Evolutionary conservation across 768 basidiomycete genomes (phyloP).

Genomic region (Suillus hirtellus): DNA sequence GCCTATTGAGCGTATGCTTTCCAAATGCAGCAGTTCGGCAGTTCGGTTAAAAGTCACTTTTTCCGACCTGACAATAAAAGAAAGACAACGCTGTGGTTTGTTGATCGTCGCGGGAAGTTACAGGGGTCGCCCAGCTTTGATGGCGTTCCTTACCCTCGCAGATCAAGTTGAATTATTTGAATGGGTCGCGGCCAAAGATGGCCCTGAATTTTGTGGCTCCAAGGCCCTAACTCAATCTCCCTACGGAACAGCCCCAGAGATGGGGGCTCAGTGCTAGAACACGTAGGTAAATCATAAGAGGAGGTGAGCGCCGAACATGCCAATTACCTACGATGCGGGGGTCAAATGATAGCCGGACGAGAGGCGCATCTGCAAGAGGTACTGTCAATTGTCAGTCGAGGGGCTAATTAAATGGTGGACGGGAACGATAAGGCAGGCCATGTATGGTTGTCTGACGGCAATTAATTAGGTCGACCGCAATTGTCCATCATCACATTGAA

Average conservation of each 20-base stretch:
- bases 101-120: constrained; percentile 4
- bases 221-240: not conserved
- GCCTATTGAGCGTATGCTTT: not conserved
- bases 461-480: constrained; percentile 7
- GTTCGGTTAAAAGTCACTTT: constrained; percentile 4
- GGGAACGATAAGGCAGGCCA: no score
- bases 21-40: not conserved
- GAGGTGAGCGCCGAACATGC: not conserved
- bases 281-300: not conserved
- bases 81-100: not conserved
- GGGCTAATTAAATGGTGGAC: no score
- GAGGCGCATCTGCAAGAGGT: constrained; percentile 2
- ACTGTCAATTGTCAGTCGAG: no score
- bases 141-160: constrained; percentile 2
- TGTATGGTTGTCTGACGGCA: constrained; percentile 3
- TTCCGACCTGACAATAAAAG: constrained; percentile 1
- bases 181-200: not conserved
- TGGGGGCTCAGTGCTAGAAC: not conserved
- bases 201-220: constrained; percentile 1
- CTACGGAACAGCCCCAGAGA: not conserved
- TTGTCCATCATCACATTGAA: not conserved
- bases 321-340: not conserved
- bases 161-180: not conserved
- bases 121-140: not conserved
- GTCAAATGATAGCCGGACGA: not conserved